Base-by-base conservation (phyloP, 192 early-diverging fungal genomes). In the Allomyces arbusculus region DNA sequence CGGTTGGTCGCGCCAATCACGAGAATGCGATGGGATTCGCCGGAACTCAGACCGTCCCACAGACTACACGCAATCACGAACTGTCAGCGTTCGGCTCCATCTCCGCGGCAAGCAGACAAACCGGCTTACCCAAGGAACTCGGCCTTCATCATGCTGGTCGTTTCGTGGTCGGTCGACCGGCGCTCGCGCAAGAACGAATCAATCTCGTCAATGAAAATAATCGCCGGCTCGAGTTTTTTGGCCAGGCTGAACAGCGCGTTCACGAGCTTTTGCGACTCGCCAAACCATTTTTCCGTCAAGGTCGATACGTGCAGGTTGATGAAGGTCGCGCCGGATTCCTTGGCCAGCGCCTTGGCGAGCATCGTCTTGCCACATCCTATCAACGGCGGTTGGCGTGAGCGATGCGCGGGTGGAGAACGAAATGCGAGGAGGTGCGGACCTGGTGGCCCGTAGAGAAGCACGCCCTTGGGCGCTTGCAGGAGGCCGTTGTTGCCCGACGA, bases 171-270 rank as follows among this genome's bases (percentile, higher is more conserved):
- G 55, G 79, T 85, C 61, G 81, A 88, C 70, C 80, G 72, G 55
- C 93, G 82, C 62, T 96, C 93, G 24, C 94, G 81, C 69, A 99
- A 72, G 73, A 99, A 97, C 14, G 90, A 90, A 73, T 99, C 96
- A 64, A 99, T 97, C 72, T 99, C 96, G 77, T 99, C 96, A 74
- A 99, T 99, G 72, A 99, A 99, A 23, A 99, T 87, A 65, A 99
- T 99, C 24, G 85, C 77, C 0, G 96, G 96, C 71, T 95, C 85
- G 45, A 99, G 80, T 76, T 99, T 99, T 62, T 82, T 77, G 2
- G 96, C 96, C 33, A 97, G 76, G 4, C 91, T 86, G 70, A 99
- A 99, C 45, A 99, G 77, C 0, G 90, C 96, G 11, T 89, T 79
- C 14, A 91, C 87, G 23, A 99, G 80, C 67, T 94, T 93, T 74